Evolutionary conservation across 2,329 filamentous ascomycete genomes (phyloP).

Genomic region (Fusarium sp.): DNA sequence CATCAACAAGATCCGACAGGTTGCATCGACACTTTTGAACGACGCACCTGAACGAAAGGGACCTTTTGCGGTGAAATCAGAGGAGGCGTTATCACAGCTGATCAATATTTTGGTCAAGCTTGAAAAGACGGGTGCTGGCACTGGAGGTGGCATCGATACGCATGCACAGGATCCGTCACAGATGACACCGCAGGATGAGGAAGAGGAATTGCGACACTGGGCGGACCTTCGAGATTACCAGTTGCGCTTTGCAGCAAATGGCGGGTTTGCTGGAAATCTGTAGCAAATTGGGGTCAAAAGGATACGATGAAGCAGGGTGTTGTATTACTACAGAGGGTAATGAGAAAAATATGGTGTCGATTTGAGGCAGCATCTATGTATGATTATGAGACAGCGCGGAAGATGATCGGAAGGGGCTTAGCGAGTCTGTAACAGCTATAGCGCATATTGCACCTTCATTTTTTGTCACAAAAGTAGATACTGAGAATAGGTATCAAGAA

Average conservation of each 20-base stretch:
- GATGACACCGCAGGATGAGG: slow-evolving; percentile 71
- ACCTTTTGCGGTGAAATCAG: slow-evolving; percentile 63
- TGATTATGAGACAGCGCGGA: not conserved
- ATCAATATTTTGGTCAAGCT: slow-evolving; percentile 79
- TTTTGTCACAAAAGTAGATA: not conserved
- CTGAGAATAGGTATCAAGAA: not conserved
- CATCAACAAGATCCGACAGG: slow-evolving; percentile 86
- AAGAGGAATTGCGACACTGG: slow-evolving; percentile 81
- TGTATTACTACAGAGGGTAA: not conserved
- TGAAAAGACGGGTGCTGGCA: slow-evolving; percentile 67
- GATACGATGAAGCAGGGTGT: not conserved
- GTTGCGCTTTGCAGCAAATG: slow-evolving; percentile 73
- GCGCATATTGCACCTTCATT: not conserved
- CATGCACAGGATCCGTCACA: slow-evolving; percentile 47
- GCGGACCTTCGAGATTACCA: slow-evolving; percentile 83
- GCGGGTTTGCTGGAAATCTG: slow-evolving; percentile 58
- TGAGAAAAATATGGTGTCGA: not conserved
- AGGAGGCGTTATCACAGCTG: slow-evolving; percentile 77
- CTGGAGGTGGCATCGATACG: slow-evolving; percentile 42
- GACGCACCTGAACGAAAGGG: slow-evolving; percentile 62
- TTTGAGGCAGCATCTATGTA: slow-evolving; percentile 2
- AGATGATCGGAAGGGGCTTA: not conserved
- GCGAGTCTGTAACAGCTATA: not conserved
- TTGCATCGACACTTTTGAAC: slow-evolving; percentile 82
- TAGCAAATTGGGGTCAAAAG: slow-evolving; percentile 4